A percentile compares a stretch with the other conserved stretches of the same genome.
These are phyloP conservation scores for Favolaschia claudopus DNA, from an alignment of 768 basidiomycete species.

Conservation along the genomic window DNA sequence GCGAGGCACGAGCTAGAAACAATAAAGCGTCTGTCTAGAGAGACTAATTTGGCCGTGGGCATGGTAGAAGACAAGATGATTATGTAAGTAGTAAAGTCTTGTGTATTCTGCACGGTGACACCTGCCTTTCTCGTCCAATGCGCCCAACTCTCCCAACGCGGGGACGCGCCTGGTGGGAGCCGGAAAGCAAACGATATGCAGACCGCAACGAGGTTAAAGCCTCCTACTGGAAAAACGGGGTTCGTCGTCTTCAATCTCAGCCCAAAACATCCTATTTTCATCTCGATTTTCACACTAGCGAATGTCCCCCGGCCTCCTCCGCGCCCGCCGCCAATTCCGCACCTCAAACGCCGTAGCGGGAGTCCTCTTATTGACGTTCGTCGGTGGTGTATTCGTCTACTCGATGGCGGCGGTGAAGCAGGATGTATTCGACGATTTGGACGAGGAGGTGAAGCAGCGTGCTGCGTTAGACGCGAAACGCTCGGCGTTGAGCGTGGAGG, in stretches of 20 bases:
- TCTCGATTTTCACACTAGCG: slow-evolving; percentile 51
- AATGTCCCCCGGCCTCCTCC: slow-evolving; percentile 87
- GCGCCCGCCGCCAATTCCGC: slow-evolving; percentile 87
- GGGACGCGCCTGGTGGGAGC: slow-evolving; percentile 34
- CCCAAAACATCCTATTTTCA: background rate
- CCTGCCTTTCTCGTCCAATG: background rate
- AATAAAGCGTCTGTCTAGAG: no score
- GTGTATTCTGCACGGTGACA: background rate
- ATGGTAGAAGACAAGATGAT: no score
- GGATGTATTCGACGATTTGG: slow-evolving; percentile 89
- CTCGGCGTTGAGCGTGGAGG: slow-evolving; percentile 35
- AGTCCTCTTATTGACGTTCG: slow-evolving; percentile 72
- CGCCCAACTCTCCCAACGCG: slow-evolving; percentile 26
- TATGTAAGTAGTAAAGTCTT: no score
- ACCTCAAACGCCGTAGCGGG: slow-evolving; percentile 84
- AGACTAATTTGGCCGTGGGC: no score
- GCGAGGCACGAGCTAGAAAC: no score
- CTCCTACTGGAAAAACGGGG: slow-evolving; percentile 28
- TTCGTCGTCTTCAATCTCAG: background rate
- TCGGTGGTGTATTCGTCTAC: slow-evolving; percentile 86
- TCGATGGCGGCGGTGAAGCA: slow-evolving; percentile 95
- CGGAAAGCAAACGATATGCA: slow-evolving; percentile 23
- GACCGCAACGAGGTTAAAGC: slow-evolving; percentile 20
- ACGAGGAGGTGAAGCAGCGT: slow-evolving; percentile 74
- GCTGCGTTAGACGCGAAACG: slow-evolving; percentile 36